Evolutionary conservation across 352 stramenopile species (phyloP), one percentile per base, ranked within the genome.

Genomic region (Elongisporangium anandrum): DNA sequence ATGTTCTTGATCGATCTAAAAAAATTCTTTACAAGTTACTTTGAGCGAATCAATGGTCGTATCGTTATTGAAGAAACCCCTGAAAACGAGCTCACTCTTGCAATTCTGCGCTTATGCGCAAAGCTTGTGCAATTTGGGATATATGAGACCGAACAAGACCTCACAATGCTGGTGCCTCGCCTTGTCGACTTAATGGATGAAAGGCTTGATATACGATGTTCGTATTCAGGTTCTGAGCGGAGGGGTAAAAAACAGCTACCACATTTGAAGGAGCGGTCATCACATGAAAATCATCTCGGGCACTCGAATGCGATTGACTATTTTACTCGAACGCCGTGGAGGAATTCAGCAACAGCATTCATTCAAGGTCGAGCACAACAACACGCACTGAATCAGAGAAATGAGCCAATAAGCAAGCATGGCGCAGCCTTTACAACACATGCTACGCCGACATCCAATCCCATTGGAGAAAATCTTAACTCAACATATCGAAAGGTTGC

Each of bases 51-150:
- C 10, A 63, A 66, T 39, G 81, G 79, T 22, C 54, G 61, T 13
- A 75, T 89, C 39, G 66, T 72, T 22, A 68, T 87, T 10, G 73
- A 85, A 21, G 75, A 83, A 39, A 77, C 73, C 6, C 77, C 79
- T 6, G 68, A 88, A 65, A 91, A 89, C 39, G 76, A 88, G 26
- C 52, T 91, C 9, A 80, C 72, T 0, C 70, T 91, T 13, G 62
- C 81, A 3, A 69, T 88, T 49, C 26, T 89, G 22, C 77, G 77
- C 8, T 59, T 81, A 26, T 80, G 61, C 50, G 70, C 72, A 52
- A 89, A 87, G 50, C 64, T 91, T 64, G 66, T 86, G 9, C 72
- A 81, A 54, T 91, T 89, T 63, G 81, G 79, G 2, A 88, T 91
- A 66, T 88, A 83, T 39, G 56, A 67, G 19, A 71, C 73, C 0